Percentiles rank a stretch among this genome's conserved stretches.
These are phyloP conservation scores for Wickerhamomyces chambardii DNA, from an alignment of 805 yeast genomes.

Conservation along the genomic window DNA sequence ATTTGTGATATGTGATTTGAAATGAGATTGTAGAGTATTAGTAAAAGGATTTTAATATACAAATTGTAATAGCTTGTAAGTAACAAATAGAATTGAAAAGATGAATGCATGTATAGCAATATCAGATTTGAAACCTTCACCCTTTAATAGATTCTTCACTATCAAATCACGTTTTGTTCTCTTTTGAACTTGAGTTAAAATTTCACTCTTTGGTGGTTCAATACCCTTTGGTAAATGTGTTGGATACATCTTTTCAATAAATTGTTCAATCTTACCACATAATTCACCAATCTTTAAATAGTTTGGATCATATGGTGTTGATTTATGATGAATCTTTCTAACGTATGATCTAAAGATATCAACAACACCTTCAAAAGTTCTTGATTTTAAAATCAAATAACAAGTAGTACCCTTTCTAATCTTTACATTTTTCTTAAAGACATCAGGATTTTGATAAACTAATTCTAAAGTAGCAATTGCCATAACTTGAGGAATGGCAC, in stretches of 20 bases:
- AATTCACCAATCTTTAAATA: slow-evolving; percentile 75
- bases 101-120: slow-evolving; percentile 9
- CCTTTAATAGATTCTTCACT: slow-evolving; percentile 13
- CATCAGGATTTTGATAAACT: slow-evolving; percentile 71
- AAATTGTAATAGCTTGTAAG: too few relatives aligned
- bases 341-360: slow-evolving; percentile 69
- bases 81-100: slow-evolving; percentile 1
- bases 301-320: slow-evolving; percentile 77
- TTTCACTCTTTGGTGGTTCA: slow-evolving; percentile 25
- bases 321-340: slow-evolving; percentile 68
- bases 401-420: slow-evolving; percentile 87
- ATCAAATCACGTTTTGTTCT: slow-evolving; percentile 33
- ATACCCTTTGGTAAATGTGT: slow-evolving; percentile 48
- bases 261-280: slow-evolving; percentile 86
- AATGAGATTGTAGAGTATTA: too few relatives aligned
- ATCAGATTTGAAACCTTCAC: slow-evolving; percentile 17
- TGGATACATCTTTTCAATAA: slow-evolving; percentile 72
- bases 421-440: slow-evolving; percentile 69
- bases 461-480: slow-evolving; percentile 90
- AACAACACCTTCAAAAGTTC: slow-evolving; percentile 69
- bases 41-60: too few relatives aligned
- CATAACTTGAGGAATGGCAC: slow-evolving; percentile 99
- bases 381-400: slow-evolving; percentile 59
- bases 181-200: slow-evolving; percentile 29
- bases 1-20: too few relatives aligned